These are phyloP conservation scores for Lipomyces starkeyi DNA, from an alignment of 805 yeast genomes.

Conservation along the genomic window DNA sequence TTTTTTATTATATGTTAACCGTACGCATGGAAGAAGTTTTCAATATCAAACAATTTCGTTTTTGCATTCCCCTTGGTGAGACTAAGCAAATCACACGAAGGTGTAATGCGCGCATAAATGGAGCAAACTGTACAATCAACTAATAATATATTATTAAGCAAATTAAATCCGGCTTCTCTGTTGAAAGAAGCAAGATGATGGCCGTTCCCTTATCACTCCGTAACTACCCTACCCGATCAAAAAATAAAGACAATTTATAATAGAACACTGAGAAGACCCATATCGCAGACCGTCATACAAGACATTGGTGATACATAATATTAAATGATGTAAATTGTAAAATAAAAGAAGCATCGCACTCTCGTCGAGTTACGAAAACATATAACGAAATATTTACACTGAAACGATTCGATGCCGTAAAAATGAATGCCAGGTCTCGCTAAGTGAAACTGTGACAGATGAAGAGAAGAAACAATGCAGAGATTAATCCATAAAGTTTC, in stretches of 20 bases:
- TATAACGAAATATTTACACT: neutral
- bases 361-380: neutral
- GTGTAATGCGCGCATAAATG: neutral
- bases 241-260: conserved; percentile 3
- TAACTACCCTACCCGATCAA: conserved; percentile 1
- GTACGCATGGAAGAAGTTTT: neutral
- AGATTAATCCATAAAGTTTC: conserved; percentile 1
- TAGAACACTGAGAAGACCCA: neutral
- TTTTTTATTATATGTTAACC: neutral
- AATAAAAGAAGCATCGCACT: neutral
- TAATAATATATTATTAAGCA: conserved; percentile 2
- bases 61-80: neutral
- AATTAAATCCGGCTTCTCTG: conserved; percentile 15
- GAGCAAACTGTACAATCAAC: neutral
- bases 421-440: neutral
- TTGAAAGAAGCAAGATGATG: conserved; percentile 22
- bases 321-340: neutral
- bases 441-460: neutral
- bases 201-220: conserved; percentile 17
- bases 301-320: neutral
- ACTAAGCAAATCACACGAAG: too few relatives aligned
- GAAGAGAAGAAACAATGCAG: conserved; percentile 5
- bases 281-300: neutral
- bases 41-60: neutral
- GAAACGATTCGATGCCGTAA: neutral